Base-by-base conservation (phyloP, 257 asterid genomes). In the Ehretia macrophylla region DNA sequence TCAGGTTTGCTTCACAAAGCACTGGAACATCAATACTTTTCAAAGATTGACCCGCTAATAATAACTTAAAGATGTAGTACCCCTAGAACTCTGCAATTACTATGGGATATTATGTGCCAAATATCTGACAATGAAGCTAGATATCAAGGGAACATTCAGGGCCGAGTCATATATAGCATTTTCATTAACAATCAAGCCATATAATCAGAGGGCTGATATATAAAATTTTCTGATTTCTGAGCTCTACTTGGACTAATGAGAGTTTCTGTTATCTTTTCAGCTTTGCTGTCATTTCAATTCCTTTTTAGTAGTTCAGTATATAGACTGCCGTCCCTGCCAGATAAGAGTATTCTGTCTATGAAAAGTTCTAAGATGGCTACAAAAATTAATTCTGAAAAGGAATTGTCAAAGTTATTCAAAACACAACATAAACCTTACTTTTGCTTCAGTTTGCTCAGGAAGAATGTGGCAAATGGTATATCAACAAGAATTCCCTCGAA, bases 401-500 rank as follows among this genome's bases (percentile, higher is more conserved):
- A 58, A 51, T 17, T n/a, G 35, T 23, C 23, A 45, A 62, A 51
- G 42, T 27, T 18, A 69, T 10, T 42, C 9, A 47, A 60, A 54
- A 67, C 44, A 10, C 38, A 17, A 58, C 57, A 48, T 23, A 42
- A 57, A 70, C 64, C 96, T 89, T 83, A 89, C 99, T 86, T 93
- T 56, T 85, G 94, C 80, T 93, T 89, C 84, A 93, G 73, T 80
- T 93, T 93, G 89, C 99, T 93, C 67, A 93, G 76, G 82, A 93
- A 93, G 77, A 93, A 93, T 51, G 97, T 93, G 12, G 99, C 99
- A 71, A 93, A 93, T 57, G 97, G 99, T 73, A 93, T 86, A 68
- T 93, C 99, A 76, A 89, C 96, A 60, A 89, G 86, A 66, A 93
- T 93, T 65, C 99, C 99, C 74, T 93, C 99, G 55, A 84, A 89